phyloP scores from a whole-genome alignment of 495 filamentous ascomycete species.

The Echria macrotheca region DNA sequence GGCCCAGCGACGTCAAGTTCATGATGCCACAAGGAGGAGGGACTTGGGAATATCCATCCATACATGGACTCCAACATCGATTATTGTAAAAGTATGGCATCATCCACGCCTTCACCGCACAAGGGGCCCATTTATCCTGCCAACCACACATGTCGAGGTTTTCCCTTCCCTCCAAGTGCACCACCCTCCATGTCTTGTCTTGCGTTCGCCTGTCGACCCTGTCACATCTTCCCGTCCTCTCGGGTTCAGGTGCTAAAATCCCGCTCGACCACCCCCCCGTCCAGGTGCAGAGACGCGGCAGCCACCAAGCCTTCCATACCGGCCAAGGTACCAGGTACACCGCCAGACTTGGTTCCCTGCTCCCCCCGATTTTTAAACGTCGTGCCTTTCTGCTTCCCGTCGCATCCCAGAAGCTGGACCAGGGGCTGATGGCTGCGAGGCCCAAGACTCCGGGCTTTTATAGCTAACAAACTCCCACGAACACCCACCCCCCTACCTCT shows the following conservation, averaged over 20 bases:
- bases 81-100: too few species aligned
- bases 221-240: constrained; percentile 23
- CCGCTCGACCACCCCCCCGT: constrained; percentile 22
- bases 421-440: constrained; percentile 18
- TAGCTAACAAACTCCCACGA: constrained; percentile 14
- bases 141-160: constrained; percentile 9
- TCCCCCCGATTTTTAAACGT: constrained; percentile 23
- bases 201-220: constrained; percentile 21
- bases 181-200: constrained; percentile 22
- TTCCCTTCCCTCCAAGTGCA: too few species aligned
- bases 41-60: too few species aligned
- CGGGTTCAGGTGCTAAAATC: constrained; percentile 26
- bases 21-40: too few species aligned
- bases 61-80: too few species aligned
- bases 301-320: constrained; percentile 26
- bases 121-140: constrained; percentile 20
- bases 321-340: constrained; percentile 8
- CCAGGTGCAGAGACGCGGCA: constrained; percentile 21
- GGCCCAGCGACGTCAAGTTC: too few species aligned
- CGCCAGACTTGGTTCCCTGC: constrained; percentile 21
- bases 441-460: constrained; percentile 21
- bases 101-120: constrained; percentile 19
- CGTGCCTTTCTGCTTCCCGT: constrained; percentile 25
- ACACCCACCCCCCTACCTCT: constrained; percentile 11
- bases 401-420: constrained; percentile 23